Evolutionary conservation across 2,329 filamentous ascomycete species (phyloP), one percentile per base, ranked within the genome.

Genomic region (Podosphaera fusca): DNA sequence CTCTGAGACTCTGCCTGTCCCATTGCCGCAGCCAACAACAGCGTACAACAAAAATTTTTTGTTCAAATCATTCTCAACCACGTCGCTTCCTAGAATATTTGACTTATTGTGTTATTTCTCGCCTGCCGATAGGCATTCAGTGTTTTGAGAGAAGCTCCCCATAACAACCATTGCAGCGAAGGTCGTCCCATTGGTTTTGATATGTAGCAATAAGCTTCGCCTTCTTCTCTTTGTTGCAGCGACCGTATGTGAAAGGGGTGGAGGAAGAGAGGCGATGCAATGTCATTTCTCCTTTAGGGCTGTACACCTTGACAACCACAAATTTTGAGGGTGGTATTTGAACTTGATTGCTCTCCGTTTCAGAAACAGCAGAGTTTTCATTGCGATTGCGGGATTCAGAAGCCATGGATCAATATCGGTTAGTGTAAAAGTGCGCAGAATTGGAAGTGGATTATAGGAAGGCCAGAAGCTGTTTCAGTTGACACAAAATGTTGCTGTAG

Each of bases 201-300:
- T 57, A 36, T 57, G 50, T 57, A 52, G 55, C 58, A 30, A 57
- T 52, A 59, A 58, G 59, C 55, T 58, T 60, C 52, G 59, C 54
- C 54, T 49, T 58, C 59, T 60, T 60, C 55, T 59, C 57, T 53
- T 58, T 58, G 51, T 58, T 59, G 59, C 55, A 60, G n/a, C 59
- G 55, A 56, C 59, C 59, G 51, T 57, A 59, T 59, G 59, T 58
- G 52, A 57, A 59, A 57, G 34, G 55, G 55, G 55, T 56, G 35
- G 57, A 56, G 55, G 59, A 57, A 57, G 56, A 60, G 59, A 58
- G 56, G 5, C 59, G 59, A 60, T 60, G 55, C 54, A 60, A 57
- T 59, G 21, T 21, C 21, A 21, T 21, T 21, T 21, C 21, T 59
- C 57, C 57, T 57, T 59, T 57, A 56, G 57, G 49, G 55, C 58